Conservation (phyloP, 129 eudicot species). For the Artemisia tridentata region DNA sequence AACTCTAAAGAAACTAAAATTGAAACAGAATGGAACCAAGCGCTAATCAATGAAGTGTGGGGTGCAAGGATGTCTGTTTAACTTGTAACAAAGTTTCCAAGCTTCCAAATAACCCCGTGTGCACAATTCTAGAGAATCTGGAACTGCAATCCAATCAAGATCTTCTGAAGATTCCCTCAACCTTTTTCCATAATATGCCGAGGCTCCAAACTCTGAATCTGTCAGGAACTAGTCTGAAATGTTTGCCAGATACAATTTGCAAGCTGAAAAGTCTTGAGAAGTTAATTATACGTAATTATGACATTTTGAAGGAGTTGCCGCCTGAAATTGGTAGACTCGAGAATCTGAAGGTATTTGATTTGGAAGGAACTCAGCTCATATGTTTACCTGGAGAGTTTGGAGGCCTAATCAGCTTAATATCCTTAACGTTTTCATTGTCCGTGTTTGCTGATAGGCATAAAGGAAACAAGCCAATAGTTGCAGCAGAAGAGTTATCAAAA, state of each 20-base stretch:
- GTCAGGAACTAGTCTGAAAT: slow-evolving; percentile 24
- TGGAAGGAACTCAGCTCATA: slow-evolving; percentile 18
- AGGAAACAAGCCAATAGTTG: slow-evolving; percentile 6
- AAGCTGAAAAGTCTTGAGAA: slow-evolving; percentile 15
- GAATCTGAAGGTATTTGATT: slow-evolving; percentile 27
- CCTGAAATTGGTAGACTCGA: slow-evolving; percentile 19
- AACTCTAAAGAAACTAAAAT: no score
- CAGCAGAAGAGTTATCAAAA: neutral
- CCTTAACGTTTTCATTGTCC: slow-evolving; percentile 18
- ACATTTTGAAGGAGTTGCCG: slow-evolving; percentile 28
- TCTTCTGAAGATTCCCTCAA: slow-evolving; percentile 6
- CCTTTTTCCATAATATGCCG: slow-evolving; percentile 20
- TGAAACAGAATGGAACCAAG: no score
- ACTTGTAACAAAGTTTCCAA: slow-evolving; percentile 15
- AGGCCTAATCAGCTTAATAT: slow-evolving; percentile 14
- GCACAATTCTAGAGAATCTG: slow-evolving; percentile 11
- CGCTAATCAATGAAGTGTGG: slow-evolving; percentile 4
- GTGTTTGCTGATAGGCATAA: neutral
- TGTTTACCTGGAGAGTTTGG: slow-evolving; percentile 13
- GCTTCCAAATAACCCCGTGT: slow-evolving; percentile 18
- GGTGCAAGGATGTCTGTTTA: neutral
- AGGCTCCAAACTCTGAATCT: slow-evolving; percentile 29
- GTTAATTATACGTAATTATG: slow-evolving; percentile 22
- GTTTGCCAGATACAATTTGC: slow-evolving; percentile 25
- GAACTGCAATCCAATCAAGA: slow-evolving; percentile 17